Percentiles rank a stretch among this genome's conserved stretches.
These are phyloP conservation scores for Ceratobasidium sp. DNA, from an alignment of 1,284 basidiomycete genomes.

Conservation along the genomic window DNA sequence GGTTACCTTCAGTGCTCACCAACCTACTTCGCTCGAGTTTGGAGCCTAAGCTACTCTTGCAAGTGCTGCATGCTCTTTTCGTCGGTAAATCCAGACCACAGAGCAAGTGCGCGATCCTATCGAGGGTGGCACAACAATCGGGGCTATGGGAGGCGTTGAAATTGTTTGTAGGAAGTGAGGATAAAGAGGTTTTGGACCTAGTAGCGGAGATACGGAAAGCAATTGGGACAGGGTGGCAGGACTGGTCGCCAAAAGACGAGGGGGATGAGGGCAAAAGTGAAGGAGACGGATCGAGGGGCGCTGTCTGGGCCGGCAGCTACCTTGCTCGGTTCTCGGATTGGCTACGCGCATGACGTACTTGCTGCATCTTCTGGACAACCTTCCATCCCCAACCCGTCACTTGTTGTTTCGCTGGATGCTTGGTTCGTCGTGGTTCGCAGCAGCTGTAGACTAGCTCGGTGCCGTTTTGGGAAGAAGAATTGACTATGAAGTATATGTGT, in stretches of 20 bases:
- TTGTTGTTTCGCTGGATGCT: too few relatives aligned
- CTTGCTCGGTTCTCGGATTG: too few relatives aligned
- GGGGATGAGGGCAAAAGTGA: slow-evolving; percentile 9
- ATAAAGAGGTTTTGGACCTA: not conserved
- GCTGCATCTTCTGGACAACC: too few relatives aligned
- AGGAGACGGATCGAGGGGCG: too few relatives aligned
- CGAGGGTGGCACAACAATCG: not conserved
- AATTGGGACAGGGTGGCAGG: not conserved
- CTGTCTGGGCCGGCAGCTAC: too few relatives aligned
- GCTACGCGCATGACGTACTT: too few relatives aligned
- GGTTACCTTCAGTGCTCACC: slow-evolving; percentile 2
- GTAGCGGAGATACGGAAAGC: not conserved
- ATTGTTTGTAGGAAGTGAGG: slow-evolving; percentile 12
- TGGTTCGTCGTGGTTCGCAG: too few relatives aligned
- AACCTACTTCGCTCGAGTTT: slow-evolving; percentile 3
- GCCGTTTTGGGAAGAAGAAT: too few relatives aligned
- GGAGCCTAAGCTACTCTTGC: slow-evolving; percentile 6
- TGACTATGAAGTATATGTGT: too few relatives aligned
- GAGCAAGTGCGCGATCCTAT: not conserved
- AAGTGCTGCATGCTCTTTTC: slow-evolving; percentile 18
- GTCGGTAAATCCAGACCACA: slow-evolving; percentile 9
- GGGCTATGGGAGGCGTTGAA: slow-evolving; percentile 21
- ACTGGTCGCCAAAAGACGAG: slow-evolving; percentile 2
- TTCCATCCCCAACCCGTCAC: too few relatives aligned
- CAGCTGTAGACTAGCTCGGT: too few relatives aligned